A percentile compares a stretch with the other conserved stretches of the same genome.
Conservation (phyloP, 495 filamentous ascomycete genomes). For the Talaromyces adpressus region DNA sequence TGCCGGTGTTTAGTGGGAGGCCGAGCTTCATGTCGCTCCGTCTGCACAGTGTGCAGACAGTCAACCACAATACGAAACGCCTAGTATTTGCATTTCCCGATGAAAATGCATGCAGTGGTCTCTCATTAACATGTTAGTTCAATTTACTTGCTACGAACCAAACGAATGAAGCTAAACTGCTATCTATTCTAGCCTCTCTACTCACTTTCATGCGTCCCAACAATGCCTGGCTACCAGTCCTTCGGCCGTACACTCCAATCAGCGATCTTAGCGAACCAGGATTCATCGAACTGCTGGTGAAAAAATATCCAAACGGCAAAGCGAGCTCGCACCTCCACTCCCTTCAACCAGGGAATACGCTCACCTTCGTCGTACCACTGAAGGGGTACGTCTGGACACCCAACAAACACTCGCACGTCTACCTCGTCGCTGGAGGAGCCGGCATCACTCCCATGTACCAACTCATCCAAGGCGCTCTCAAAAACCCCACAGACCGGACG, state of each 20-base stretch:
- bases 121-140: constrained; percentile 45
- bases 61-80: constrained; percentile 61
- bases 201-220: constrained; percentile 46
- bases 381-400: constrained; percentile 47
- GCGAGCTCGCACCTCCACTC: constrained; percentile 55
- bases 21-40: no score
- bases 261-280: constrained; percentile 48
- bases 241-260: constrained; percentile 56
- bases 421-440: constrained; percentile 55
- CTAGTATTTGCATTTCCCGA: constrained; percentile 55
- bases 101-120: constrained; percentile 35
- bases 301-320: constrained; percentile 55
- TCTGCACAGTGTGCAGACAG: constrained; percentile 37
- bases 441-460: constrained; percentile 61
- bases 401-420: constrained; percentile 47
- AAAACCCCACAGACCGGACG: constrained; percentile 54
- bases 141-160: neutral
- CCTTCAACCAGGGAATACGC: constrained; percentile 49
- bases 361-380: constrained; percentile 45
- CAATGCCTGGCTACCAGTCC: constrained; percentile 28
- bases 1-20: constrained; percentile 9
- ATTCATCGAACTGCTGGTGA: constrained; percentile 52
- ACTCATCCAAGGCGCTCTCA: constrained; percentile 47
- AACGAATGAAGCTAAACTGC: neutral
- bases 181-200: constrained; percentile 36